Evolutionary conservation across 2,329 filamentous ascomycete genomes (phyloP), one percentile per base, ranked within the genome.

Genomic region (Fusarium haematococcum): DNA sequence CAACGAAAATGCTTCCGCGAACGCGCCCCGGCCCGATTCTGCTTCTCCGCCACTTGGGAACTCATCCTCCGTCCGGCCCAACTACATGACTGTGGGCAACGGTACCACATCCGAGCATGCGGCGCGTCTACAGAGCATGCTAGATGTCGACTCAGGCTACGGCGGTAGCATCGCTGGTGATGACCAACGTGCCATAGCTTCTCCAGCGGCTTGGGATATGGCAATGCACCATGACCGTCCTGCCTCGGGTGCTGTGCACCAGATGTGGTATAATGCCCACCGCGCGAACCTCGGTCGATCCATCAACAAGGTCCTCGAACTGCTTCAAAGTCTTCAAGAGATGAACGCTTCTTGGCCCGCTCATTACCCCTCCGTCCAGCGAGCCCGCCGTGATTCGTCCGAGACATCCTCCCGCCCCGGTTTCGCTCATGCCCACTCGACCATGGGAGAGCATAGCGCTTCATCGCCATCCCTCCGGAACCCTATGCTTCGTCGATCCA

Each of bases 211-310:
- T 54, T 84, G 86, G 79, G 86, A 88, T 77, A 82, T 84, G 73
- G 83, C 85, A 57, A 81, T 85, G 65, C 83, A 84, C 60, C 81
- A 83, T 33, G 82, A 84, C 74, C 80, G 79, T 13, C 83, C 84
- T 52, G 91, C 96, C 75, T 92, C 94, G 41, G 94, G 93, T 80
- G 94, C 97, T 83, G 91, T 98, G 58, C 93, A 97, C 80, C 97
- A 98, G 85, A 89, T 98, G 75, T 94, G 94, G 88, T 98, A 98
- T 85, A 98, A 98, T 83, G 91, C 95, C 79, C 98, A 98, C 82
- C 92, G 95, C 68, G 94, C 92, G 7, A 91, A 94, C 35, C 90
- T 99, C n/a, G 94, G 91, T 50, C 93, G 95, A 69, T 93, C 95
- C 16, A 98, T 99, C 80, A 94, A 92, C 79, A 91, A 92, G 76